phyloP scores from a whole-genome alignment of 2,329 filamentous ascomycete species.

The Ophiostoma triangulosporum region DNA sequence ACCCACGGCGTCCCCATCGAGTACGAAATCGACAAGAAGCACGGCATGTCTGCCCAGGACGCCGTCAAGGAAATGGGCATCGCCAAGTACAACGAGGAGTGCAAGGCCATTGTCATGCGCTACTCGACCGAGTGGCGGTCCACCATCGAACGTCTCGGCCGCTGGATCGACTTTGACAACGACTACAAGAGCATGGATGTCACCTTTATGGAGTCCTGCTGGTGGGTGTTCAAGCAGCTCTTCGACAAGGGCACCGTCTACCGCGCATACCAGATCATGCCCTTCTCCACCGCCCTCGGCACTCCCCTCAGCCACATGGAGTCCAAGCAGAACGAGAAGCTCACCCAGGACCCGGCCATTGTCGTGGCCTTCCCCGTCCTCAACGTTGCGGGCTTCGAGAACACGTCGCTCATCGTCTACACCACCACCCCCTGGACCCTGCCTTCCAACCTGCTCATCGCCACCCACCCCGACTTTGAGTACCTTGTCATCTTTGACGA shows the following conservation, averaged over 20 bases:
- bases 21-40: constrained; percentile 94
- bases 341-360: constrained; percentile 79
- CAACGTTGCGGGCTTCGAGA: constrained; percentile 62
- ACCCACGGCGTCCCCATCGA: constrained; percentile 89
- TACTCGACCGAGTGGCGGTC: constrained; percentile 76
- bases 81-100: constrained; percentile 84
- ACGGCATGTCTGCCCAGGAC: constrained; percentile 71
- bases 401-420: constrained; percentile 69
- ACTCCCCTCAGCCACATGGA: constrained; percentile 91
- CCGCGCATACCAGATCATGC: constrained; percentile 84
- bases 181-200: constrained; percentile 97
- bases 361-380: constrained; percentile 78
- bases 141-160: constrained; percentile 76
- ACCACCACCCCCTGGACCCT: constrained; percentile 76
- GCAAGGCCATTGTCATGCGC: constrained; percentile 84
- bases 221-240: constrained; percentile 94
- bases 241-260: constrained; percentile 86
- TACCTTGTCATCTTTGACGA: constrained; percentile 79
- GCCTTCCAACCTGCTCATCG: constrained; percentile 61
- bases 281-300: constrained; percentile 80
- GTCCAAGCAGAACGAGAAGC: constrained; percentile 87
- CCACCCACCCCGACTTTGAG: constrained; percentile 62
- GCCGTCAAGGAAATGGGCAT: constrained; percentile 79
- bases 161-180: constrained; percentile 97
- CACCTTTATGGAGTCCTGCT: constrained; percentile 89